Conservation (phyloP, 2,329 filamentous ascomycete genomes). For the Rasamsonia emersonii region DNA sequence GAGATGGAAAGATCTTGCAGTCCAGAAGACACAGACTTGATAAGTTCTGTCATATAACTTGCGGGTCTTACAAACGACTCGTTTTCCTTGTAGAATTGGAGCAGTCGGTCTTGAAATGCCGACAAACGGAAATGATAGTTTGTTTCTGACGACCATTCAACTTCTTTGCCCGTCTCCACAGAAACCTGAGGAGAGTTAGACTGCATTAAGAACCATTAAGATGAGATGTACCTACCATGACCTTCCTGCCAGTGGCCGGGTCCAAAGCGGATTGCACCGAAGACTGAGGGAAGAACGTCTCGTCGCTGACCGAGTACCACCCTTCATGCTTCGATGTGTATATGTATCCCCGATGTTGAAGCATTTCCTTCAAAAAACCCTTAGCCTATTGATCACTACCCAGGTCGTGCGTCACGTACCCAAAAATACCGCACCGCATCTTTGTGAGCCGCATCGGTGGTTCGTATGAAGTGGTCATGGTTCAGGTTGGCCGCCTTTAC, state of each 20-base stretch:
- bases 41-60: constrained; percentile 67
- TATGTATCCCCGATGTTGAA: constrained; percentile 67
- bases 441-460: constrained; percentile 73
- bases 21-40: constrained; percentile 65
- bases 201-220: not conserved
- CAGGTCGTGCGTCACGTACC: constrained; percentile 35
- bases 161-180: constrained; percentile 79
- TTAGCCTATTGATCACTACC: constrained; percentile 7
- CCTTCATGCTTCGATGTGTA: constrained; percentile 82
- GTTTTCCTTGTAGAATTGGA: constrained; percentile 71
- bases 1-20: constrained; percentile 86
- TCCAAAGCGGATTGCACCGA: constrained; percentile 66
- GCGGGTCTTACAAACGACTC: constrained; percentile 67
- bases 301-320: constrained; percentile 95
- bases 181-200: constrained; percentile 43
- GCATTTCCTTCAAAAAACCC: constrained; percentile 43
- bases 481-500: constrained; percentile 61
- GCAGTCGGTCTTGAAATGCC: constrained; percentile 65
- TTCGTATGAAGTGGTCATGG: constrained; percentile 85
- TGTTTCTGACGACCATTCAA: constrained; percentile 86
- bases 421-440: constrained; percentile 85
- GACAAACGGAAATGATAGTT: constrained; percentile 95
- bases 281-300: constrained; percentile 83
- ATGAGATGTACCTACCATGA: constrained; percentile 49
- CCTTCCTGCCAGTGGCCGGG: constrained; percentile 71